Evolutionary conservation across 805 yeast species (phyloP), one percentile per base, ranked within the genome.

Genomic region (Candida quercuum): DNA sequence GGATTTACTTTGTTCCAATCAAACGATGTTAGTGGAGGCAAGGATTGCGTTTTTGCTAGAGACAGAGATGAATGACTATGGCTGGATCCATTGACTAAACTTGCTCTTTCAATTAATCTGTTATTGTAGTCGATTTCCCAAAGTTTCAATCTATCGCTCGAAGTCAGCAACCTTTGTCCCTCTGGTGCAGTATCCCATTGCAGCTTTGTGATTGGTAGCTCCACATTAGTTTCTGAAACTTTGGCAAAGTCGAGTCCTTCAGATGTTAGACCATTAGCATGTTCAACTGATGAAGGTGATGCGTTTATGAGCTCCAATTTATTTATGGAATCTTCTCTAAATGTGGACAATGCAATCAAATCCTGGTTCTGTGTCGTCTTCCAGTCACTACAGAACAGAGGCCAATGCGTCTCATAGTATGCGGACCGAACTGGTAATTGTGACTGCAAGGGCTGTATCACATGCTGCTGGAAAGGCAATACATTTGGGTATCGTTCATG

Each of bases 21-120:
- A 51, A 93, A 86, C 2, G 95, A 80, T 0, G 98, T 89, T 36
- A 93, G 72, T 5, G 99, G 99, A 2, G 99, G 95, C 35, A 80
- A 66, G 16, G 58, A 53, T 25, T 47, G 48, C 1, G 46, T 38
- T 26, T 40, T 42, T 43, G 67, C 61, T 32, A 69, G 63, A 40
- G 65, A 55, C 43, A 66, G 61, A 29, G 70, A 63, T 40, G 66
- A 55, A 38, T 67, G 70, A 8, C 69, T 64, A 47, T 66, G 70
- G 31, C 64, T 62, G 17, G 67, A 60, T 32, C 65, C 67, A 38
- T 61, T 64, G 17, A 67, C 64, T 29, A 72, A 54, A 15, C 60
- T 59, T 13, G 64, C 52, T 23, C 69, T 63, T 37, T 67, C 73
- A 15, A 57, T 53, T n/a, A 72, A 49, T 28, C 46, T 42, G 27